A percentile compares a stretch with the other conserved stretches of the same genome.
These are phyloP conservation scores for Cyclanthera cordifolia DNA, from an alignment of 306 rosid genomes.

Conservation along the genomic window DNA sequence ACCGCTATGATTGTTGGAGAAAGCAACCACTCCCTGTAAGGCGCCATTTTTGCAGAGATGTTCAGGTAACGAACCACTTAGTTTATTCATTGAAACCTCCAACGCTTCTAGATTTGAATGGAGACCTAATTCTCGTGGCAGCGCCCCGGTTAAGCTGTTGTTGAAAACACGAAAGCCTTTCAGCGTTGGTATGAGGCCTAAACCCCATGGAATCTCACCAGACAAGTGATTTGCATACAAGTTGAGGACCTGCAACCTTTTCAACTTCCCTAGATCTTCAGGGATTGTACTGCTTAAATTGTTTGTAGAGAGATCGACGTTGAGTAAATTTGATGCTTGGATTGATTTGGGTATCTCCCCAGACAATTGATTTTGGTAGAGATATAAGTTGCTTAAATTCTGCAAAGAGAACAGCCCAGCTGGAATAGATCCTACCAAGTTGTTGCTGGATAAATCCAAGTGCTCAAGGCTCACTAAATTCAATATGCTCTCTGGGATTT, in stretches of 20 bases:
- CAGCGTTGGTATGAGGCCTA: conserved; percentile 39
- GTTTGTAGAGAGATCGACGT: conserved; percentile 40
- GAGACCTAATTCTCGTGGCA: conserved; percentile 62
- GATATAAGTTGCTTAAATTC: conserved; percentile 28
- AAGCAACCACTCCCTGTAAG: conserved; percentile 41
- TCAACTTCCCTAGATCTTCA: conserved; percentile 35
- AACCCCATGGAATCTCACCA: conserved; percentile 47
- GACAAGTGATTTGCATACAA: conserved; percentile 40
- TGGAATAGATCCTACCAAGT: conserved; percentile 52
- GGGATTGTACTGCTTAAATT: conserved; percentile 59
- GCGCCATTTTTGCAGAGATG: conserved; percentile 47
- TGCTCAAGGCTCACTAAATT: conserved; percentile 31
- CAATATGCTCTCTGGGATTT: conserved; percentile 38
- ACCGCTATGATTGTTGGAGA: conserved; percentile 47
- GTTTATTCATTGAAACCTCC: conserved; percentile 51
- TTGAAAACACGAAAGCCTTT: conserved; percentile 29
- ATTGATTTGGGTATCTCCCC: conserved; percentile 47
- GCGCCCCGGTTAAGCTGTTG: conserved; percentile 56
- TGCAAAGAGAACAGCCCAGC: conserved; percentile 29
- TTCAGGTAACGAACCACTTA: conserved; percentile 53
- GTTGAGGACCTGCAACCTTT: conserved; percentile 26
- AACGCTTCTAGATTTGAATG: conserved; percentile 43
- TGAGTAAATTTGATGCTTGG: conserved; percentile 31
- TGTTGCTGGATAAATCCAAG: conserved; percentile 43
- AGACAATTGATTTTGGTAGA: conserved; percentile 38